phyloP scores from a whole-genome alignment of 805 yeast genomes.

The Lipomyces anomalus region DNA sequence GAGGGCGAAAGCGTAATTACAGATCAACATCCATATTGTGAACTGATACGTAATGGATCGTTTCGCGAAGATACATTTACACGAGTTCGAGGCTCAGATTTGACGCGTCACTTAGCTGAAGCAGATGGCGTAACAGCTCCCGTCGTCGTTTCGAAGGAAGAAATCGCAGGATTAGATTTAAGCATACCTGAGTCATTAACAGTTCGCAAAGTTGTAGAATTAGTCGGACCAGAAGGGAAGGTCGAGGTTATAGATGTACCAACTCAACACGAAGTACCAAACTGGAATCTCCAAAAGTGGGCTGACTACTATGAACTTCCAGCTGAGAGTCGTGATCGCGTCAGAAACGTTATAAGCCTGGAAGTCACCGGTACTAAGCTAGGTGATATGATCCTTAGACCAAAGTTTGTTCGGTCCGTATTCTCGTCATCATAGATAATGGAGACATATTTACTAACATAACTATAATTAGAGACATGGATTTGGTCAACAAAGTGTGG shows the following conservation, averaged over 20 bases:
- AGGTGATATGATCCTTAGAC: conserved; percentile 52
- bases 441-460: no score
- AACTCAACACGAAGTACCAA: conserved; percentile 55
- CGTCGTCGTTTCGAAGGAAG: conserved; percentile 38
- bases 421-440: neutral
- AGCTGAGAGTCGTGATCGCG: conserved; percentile 49
- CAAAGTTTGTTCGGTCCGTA: conserved; percentile 51
- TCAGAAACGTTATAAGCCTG: conserved; percentile 73
- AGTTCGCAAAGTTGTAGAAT: conserved; percentile 50
- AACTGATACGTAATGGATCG: conserved; percentile 18
- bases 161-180: conserved; percentile 41
- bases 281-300: conserved; percentile 73
- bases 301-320: conserved; percentile 55
- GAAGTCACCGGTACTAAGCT: conserved; percentile 62
- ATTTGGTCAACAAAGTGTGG: conserved; percentile 69
- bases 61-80: conserved; percentile 31
- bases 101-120: conserved; percentile 38
- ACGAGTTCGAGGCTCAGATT: conserved; percentile 32
- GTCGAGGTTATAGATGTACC: conserved; percentile 87
- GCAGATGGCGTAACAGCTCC: conserved; percentile 40
- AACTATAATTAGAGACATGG: conserved; percentile 38
- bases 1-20: conserved; percentile 55
- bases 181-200: conserved; percentile 51
- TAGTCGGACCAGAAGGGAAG: conserved; percentile 56
- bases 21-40: conserved; percentile 53